phyloP scores from a whole-genome alignment of 1,139 yeast species.

The Debaryomyces nepalensis region DNA sequence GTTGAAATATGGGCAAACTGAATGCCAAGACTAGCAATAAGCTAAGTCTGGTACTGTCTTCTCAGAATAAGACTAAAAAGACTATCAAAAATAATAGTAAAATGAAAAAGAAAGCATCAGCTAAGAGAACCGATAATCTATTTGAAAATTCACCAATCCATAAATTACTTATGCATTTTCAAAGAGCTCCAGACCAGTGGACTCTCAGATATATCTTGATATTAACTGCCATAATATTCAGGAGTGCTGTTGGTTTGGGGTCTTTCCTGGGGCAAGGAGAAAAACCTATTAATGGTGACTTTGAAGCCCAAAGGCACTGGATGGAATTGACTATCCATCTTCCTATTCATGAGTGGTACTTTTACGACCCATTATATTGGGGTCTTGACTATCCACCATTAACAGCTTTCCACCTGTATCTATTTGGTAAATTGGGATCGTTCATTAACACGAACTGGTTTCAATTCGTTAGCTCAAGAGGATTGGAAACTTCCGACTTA shows the following conservation, averaged over 20 bases:
- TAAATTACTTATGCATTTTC: constrained; percentile 46
- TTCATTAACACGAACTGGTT: constrained; percentile 75
- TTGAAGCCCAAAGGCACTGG: constrained; percentile 99
- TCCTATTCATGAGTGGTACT: constrained; percentile 83
- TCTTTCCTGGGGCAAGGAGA: constrained; percentile 73
- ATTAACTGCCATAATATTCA: constrained; percentile 71
- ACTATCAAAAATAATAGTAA: constrained; percentile 6
- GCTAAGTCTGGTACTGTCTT: neutral
- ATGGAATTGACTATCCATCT: constrained; percentile 83
- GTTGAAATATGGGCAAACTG: constrained; percentile 4
- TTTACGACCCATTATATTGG: constrained; percentile 90
- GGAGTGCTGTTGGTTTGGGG: constrained; percentile 89
- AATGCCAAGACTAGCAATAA: constrained; percentile 2
- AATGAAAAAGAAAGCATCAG: constrained; percentile 6
- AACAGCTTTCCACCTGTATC: constrained; percentile 90
- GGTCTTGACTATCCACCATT: constrained; percentile 97
- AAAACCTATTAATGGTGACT: constrained; percentile 90
- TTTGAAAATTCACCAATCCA: constrained; percentile 41
- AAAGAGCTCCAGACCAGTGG: constrained; percentile 83
- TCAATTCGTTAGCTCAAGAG: constrained; percentile 71
- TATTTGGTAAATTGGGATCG: constrained; percentile 74
- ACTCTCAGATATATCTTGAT: constrained; percentile 80
- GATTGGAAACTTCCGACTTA: constrained; percentile 66
- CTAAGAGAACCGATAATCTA: constrained; percentile 20
- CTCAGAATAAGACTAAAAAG: neutral